Evolutionary conservation across 768 basidiomycete genomes (phyloP), one percentile per base, ranked within the genome.

Genomic region (Cyathus striatus): DNA sequence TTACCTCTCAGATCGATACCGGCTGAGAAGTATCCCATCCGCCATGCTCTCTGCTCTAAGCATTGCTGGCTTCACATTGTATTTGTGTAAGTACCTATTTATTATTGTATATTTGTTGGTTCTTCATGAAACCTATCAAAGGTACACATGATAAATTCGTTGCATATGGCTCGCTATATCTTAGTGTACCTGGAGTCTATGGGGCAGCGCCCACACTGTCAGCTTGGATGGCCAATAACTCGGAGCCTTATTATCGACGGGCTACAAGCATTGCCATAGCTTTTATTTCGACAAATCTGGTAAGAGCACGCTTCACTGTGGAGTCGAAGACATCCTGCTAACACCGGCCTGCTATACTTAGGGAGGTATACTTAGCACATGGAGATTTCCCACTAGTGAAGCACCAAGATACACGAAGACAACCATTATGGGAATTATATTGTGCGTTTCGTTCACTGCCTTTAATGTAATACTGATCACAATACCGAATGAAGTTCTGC

Each of bases 211-310:
- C 65, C 2, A 47, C 61, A 7, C 23, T 61, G 1, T 50, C 53
- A 18, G 64, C 64, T 20, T 68, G 65, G 65, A 58, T 65, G 59
- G 51, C 63, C 1, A 68, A 68, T 33, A 68, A 68, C 40, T 64
- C 62, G 12, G 65, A 66, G 35, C 63, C 64, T 3, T 53, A 68
- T 45, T 68, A 57, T 44, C 60, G 65, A 6, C 56, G 65, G 35
- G 65, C 65, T 5, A 62, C 62, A 1, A 64, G 62, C 47, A 30
- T 30, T 10, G 27, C 27, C 10, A 30, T 30, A 30, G 27, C 27
- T 10, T 30, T 30, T 30, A 30, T 30, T 30, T 10, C 27, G 10
- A 30, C 27, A 16, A 30, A 30, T 30, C 10, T 16, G 10, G 27
- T 30, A 30, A 30, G 27, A n/a, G n/a, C n/a, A n/a, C n/a, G n/a